Base-by-base conservation (phyloP, 1,284 basidiomycete species). In the Rhodotorula sp. region DNA sequence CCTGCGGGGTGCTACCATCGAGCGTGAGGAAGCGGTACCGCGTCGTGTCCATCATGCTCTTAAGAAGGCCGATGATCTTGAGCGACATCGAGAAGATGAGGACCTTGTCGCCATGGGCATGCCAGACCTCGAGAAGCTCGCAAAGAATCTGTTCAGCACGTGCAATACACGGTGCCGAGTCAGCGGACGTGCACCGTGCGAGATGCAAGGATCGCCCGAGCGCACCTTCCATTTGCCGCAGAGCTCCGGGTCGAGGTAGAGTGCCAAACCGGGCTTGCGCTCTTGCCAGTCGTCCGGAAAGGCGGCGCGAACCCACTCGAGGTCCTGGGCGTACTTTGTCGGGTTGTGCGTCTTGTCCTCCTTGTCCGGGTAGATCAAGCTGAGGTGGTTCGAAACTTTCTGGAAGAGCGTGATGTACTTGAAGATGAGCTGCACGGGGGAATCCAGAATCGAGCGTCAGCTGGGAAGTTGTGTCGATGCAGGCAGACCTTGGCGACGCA, bases 161-260 rank as follows among this genome's bases (percentile, higher is more conserved):
- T 34, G 34, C 34, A 34, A 34, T 2, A 34, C 5, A 34, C 34
- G 34, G 34, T 34, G 34, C 34, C 56, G 44, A 50, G 56, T 25
- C 48, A 72, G 27, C 56, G 46, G n/a, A 10, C 14, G 17, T 19
- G 68, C 42, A 56, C 34, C 34, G 34, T 34, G 34, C 34, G 34
- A n/a, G 34, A 34, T 14, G n/a, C 14, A 41, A 34, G 42, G n/a
- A 53, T 25, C 16, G 14, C 2, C 34, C 12, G 3, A 10, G 1
- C 86, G 69, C 73, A 90, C 90, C 75, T 83, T 82, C 91, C 91
- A 94, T 82, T 95, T 95, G 4, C 92, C 93, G 77, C 92, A 94
- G 69, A 88, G 88, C 53, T 74, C 77, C 0, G 80, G 77, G 44
- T 84, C 81, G 54, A 74, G 19, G 75, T 76, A 57, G 71, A 66